These are phyloP conservation scores for Metschnikowia lochheadii DNA, from an alignment of 805 yeast genomes.

Conservation along the genomic window DNA sequence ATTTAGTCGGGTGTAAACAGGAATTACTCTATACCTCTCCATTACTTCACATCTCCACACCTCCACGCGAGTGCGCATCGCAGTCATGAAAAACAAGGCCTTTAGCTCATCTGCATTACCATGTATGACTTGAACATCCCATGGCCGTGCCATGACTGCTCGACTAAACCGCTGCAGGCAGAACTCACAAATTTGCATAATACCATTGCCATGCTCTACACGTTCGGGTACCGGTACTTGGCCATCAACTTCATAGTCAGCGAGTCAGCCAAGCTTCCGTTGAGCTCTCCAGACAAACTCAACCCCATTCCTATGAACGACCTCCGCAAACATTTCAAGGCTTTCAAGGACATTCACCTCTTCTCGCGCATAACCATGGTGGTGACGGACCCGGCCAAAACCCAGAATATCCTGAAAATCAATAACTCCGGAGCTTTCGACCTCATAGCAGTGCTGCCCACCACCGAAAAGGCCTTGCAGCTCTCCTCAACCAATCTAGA, in stretches of 20 bases:
- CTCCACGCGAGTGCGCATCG: conserved; percentile 5
- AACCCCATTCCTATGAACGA: conserved; percentile 42
- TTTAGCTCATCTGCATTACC: not conserved
- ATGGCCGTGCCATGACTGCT: conserved; percentile 60
- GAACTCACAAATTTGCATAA: conserved; percentile 46
- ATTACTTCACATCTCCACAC: not conserved
- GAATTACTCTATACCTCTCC: not conserved
- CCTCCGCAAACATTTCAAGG: conserved; percentile 15
- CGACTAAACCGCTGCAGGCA: conserved; percentile 33
- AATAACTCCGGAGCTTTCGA: conserved; percentile 52
- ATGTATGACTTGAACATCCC: conserved; percentile 64
- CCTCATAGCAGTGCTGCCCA: conserved; percentile 76
- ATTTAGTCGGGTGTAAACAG: too few species aligned
- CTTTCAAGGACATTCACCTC: conserved; percentile 36
- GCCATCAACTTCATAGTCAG: conserved; percentile 66
- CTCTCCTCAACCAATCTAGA: conserved; percentile 73
- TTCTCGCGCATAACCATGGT: conserved; percentile 72
- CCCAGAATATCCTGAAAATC: conserved; percentile 54
- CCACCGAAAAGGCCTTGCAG: conserved; percentile 72
- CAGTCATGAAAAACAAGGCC: conserved; percentile 1
- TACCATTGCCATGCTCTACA: conserved; percentile 49
- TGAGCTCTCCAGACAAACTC: conserved; percentile 39
- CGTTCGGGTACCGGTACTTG: conserved; percentile 68
- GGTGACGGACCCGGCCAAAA: conserved; percentile 73
- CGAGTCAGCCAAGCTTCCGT: conserved; percentile 52